phyloP scores from a whole-genome alignment of 2,329 filamentous ascomycete species.

The Sporothrix curviconia region DNA sequence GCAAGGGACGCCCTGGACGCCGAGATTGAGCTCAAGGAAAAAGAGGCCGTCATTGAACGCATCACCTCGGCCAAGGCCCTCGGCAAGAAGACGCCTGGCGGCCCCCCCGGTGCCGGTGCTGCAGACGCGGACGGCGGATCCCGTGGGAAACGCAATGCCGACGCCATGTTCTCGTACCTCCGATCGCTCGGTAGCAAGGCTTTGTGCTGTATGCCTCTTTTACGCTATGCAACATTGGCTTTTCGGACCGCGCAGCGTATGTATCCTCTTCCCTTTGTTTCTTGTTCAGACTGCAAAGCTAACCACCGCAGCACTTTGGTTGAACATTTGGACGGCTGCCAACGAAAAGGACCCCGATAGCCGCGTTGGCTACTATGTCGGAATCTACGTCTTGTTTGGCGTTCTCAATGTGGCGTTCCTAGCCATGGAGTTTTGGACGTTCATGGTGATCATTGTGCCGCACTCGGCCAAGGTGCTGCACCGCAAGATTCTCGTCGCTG shows the following conservation, averaged over 20 bases:
- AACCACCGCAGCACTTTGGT: slow-evolving; percentile 33
- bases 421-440: slow-evolving; percentile 20
- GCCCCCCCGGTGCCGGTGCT: neutral
- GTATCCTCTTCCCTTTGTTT: slow-evolving; percentile 8
- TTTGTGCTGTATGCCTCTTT: slow-evolving; percentile 12
- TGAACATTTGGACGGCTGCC: slow-evolving; percentile 38
- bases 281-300: neutral
- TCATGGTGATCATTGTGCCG: slow-evolving; percentile 29
- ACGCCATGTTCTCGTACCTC: slow-evolving; percentile 15
- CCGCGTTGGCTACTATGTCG: slow-evolving; percentile 31
- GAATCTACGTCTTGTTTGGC: slow-evolving; percentile 28
- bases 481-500: slow-evolving; percentile 22
- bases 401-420: slow-evolving; percentile 18
- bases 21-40: slow-evolving; percentile 13
- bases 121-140: neutral
- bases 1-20: slow-evolving; percentile 9
- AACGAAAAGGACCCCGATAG: slow-evolving; percentile 36
- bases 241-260: slow-evolving; percentile 20
- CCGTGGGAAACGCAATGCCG: slow-evolving; percentile 17
- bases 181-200: slow-evolving; percentile 10
- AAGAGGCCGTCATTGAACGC: slow-evolving; percentile 12
- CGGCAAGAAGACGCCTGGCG: neutral
- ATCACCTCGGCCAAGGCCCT: slow-evolving; percentile 10
- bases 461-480: slow-evolving; percentile 26
- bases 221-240: slow-evolving; percentile 7